These are phyloP conservation scores for Andrographis paniculata DNA, from an alignment of 305 asterid species.

Conservation along the genomic window DNA sequence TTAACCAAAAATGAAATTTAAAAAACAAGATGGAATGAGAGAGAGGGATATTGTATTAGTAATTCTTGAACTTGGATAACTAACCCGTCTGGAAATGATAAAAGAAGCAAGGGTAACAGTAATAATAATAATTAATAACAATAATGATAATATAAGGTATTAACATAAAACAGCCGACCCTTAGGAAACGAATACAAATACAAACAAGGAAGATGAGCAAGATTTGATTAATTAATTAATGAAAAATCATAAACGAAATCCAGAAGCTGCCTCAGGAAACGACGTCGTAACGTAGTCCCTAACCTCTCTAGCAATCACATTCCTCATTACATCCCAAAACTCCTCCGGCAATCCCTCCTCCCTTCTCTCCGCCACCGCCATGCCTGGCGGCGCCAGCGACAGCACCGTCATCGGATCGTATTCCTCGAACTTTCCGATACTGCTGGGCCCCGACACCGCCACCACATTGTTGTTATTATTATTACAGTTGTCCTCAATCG, in stretches of 20 bases:
- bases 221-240: neutral
- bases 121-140: too few species aligned
- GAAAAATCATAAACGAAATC: conserved; percentile 29
- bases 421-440: too few species aligned
- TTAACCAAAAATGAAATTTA: too few species aligned
- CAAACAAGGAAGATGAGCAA: neutral
- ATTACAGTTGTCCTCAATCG: neutral
- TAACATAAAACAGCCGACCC: neutral
- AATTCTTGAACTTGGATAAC: too few species aligned
- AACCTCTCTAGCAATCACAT: conserved; percentile 44
- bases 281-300: conserved; percentile 43
- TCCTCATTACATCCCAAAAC: conserved; percentile 53
- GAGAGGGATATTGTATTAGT: too few species aligned
- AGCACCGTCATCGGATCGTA: conserved; percentile 54
- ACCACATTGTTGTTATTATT: too few species aligned
- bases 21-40: too few species aligned
- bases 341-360: conserved; percentile 37
- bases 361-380: conserved; percentile 24
- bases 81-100: too few species aligned
- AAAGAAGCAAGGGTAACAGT: too few species aligned
- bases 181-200: neutral
- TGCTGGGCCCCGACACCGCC: too few species aligned
- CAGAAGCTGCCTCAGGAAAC: conserved; percentile 23
- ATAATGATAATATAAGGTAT: too few species aligned
- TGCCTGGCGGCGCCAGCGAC: conserved; percentile 67